Percentiles rank a stretch among this genome's conserved stretches.
These are phyloP conservation scores for Spathaspora sp. DNA, from an alignment of 1,139 yeast species.

Conservation along the genomic window DNA sequence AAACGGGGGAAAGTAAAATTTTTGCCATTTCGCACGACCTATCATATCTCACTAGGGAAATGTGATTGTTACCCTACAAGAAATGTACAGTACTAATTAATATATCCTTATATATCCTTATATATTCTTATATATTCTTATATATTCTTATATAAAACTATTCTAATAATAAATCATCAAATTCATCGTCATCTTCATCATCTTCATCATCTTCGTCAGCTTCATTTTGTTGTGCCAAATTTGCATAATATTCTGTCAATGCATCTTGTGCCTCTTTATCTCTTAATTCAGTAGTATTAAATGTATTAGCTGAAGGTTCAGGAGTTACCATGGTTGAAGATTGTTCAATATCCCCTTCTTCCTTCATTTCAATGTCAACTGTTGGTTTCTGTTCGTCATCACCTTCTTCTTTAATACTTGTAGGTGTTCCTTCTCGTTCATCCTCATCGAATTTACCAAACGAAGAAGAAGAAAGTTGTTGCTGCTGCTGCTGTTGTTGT, in stretches of 20 bases:
- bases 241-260: constrained; percentile 75
- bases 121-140: background rate
- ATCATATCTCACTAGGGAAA: background rate
- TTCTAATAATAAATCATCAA: constrained; percentile 22
- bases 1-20: background rate
- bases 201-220: constrained; percentile 64
- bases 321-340: constrained; percentile 14
- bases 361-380: constrained; percentile 10
- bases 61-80: background rate
- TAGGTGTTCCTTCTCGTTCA: constrained; percentile 23
- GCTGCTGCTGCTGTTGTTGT: no score
- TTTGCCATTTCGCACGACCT: background rate
- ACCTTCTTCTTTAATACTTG: constrained; percentile 12
- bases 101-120: no score
- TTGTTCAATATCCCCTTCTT: constrained; percentile 4
- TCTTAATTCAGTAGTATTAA: constrained; percentile 34
- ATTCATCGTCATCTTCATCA: constrained; percentile 48
- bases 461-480: no score
- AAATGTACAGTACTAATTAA: no score
- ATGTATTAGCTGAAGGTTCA: constrained; percentile 8
- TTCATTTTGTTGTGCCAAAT: constrained; percentile 62
- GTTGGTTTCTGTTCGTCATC: constrained; percentile 15
- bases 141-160: background rate
- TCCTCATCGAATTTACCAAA: constrained; percentile 55
- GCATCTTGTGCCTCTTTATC: constrained; percentile 74